Evolutionary conservation across 2,329 filamentous ascomycete species (phyloP), one percentile per base, ranked within the genome.

Genomic region (Penicillium sp.): DNA sequence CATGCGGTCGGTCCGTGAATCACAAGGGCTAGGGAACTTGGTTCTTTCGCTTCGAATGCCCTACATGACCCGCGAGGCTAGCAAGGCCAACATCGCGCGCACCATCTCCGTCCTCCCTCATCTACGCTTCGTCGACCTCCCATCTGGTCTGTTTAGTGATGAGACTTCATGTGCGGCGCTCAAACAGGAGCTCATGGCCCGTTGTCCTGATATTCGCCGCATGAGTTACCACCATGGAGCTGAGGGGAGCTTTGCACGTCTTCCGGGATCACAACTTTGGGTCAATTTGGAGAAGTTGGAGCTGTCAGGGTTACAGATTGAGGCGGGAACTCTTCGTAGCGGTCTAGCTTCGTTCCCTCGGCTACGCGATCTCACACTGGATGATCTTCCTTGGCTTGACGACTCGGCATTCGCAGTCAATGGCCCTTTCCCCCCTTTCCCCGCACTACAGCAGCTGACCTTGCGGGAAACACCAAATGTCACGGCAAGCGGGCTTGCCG

Each of bases 11-110:
- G 86, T 97, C 51, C 87, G 92, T 62, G 90, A 94, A 51, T 89
- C 92, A 61, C 85, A 87, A 22, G 86, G 79, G 50, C 75, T 96
- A 47, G 92, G 89, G 36, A 80, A 84, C 56, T 80, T 86, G 43
- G 91, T 96, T 5, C 79, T 88, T 70, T 92, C 89, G 68, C 82
- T 98, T 69, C 96, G 96, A 80, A 87, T 92, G 59, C 92, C 94
- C 6, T 97, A 96, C 76, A 97, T 97, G 94, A 89, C 94, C 55
- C 87, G 94, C 58, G 92, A 97, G 78, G 90, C 90, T 1, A 90
- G 85, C 73, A 92, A 95, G 73, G 85, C 90, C 55, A 90, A 94
- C 63, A 84, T 97, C 50, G 93, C 94, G 10, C 87, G 92, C 52
- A 91, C 90, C 27, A 89, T 97, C 50, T 91, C 92, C 39, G 90